These are phyloP conservation scores for Lachnum nothofagi DNA, from an alignment of 2,329 filamentous ascomycete species.

Conservation along the genomic window DNA sequence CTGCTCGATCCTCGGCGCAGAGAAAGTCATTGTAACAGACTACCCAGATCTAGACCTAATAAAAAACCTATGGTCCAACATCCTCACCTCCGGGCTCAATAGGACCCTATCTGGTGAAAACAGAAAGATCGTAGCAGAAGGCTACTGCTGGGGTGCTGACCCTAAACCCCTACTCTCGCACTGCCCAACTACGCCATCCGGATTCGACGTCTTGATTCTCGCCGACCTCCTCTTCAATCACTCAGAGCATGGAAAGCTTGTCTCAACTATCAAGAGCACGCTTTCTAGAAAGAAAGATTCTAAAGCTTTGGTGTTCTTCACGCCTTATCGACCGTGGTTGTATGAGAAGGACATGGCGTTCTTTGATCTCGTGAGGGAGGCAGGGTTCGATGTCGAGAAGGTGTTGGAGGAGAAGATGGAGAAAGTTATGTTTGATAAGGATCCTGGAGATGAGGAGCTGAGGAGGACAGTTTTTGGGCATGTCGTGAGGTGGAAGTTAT, in stretches of 20 bases:
- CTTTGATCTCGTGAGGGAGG: slow-evolving; percentile 68
- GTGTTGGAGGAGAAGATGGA: slow-evolving; percentile 78
- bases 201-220: slow-evolving; percentile 78
- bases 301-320: slow-evolving; percentile 81
- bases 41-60: slow-evolving; percentile 84
- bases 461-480: slow-evolving; percentile 63
- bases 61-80: slow-evolving; percentile 71
- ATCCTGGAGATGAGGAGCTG: slow-evolving; percentile 76
- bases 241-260: slow-evolving; percentile 73
- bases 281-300: slow-evolving; percentile 44
- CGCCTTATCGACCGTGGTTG: slow-evolving; percentile 88
- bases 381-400: slow-evolving; percentile 72
- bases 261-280: slow-evolving; percentile 65
- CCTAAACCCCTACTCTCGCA: slow-evolving; percentile 53
- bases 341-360: slow-evolving; percentile 79
- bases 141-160: slow-evolving; percentile 79
- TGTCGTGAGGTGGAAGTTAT: slow-evolving; percentile 28
- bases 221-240: slow-evolving; percentile 91
- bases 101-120: slow-evolving; percentile 7
- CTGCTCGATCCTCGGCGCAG: slow-evolving; percentile 66
- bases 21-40: slow-evolving; percentile 73
- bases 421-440: slow-evolving; percentile 81
- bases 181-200: slow-evolving; percentile 37
- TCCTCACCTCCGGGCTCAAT: slow-evolving; percentile 38
- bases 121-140: slow-evolving; percentile 51